Evolutionary conservation across 202 grass and related monocot genomes (phyloP).

Genomic region (Eragrostis tef): DNA sequence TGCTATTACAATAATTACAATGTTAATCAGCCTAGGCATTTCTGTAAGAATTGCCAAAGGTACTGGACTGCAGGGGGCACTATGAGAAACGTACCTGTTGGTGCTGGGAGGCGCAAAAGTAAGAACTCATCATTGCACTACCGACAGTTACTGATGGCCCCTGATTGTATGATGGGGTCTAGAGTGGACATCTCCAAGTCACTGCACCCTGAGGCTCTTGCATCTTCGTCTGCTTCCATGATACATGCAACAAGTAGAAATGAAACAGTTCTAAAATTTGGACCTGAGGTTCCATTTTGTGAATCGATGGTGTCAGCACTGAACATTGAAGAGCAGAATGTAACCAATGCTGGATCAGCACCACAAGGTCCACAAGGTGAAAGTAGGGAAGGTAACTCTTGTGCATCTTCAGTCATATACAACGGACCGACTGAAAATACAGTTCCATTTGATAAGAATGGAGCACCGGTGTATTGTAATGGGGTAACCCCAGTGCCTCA

Average conservation of each 20-base stretch:
- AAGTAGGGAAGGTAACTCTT: slow-evolving; percentile 61
- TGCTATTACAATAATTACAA: slow-evolving; percentile 99
- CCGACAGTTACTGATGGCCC: slow-evolving; percentile 64
- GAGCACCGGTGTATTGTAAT: slow-evolving; percentile 56
- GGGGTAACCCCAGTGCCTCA: slow-evolving; percentile 52
- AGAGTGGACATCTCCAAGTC: slow-evolving; percentile 59
- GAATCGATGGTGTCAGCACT: slow-evolving; percentile 71
- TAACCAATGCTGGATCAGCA: slow-evolving; percentile 37
- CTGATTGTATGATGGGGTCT: slow-evolving; percentile 63
- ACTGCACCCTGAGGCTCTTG: slow-evolving; percentile 46
- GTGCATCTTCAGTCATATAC: slow-evolving; percentile 54
- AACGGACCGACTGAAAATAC: slow-evolving; percentile 43
- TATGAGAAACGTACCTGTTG: slow-evolving; percentile 95
- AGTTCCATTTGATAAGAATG: slow-evolving; percentile 44
- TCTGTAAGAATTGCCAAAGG: slow-evolving; percentile 96
- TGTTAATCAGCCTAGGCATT: slow-evolving; percentile 90
- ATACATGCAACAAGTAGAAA: slow-evolving; percentile 45
- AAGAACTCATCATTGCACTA: slow-evolving; percentile 70
- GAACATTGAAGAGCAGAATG: slow-evolving; percentile 68
- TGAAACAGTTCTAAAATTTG: slow-evolving; percentile 83
- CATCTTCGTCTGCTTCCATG: slow-evolving; percentile 28
- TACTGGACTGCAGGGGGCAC: slow-evolving; percentile 95
- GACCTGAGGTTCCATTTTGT: slow-evolving; percentile 75
- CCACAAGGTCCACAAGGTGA: slow-evolving; percentile 22
- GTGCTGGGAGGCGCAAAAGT: slow-evolving; percentile 87